Evolutionary conservation across 176 grass and related monocot species (phyloP).

Genomic region (Carex myosuroides): DNA sequence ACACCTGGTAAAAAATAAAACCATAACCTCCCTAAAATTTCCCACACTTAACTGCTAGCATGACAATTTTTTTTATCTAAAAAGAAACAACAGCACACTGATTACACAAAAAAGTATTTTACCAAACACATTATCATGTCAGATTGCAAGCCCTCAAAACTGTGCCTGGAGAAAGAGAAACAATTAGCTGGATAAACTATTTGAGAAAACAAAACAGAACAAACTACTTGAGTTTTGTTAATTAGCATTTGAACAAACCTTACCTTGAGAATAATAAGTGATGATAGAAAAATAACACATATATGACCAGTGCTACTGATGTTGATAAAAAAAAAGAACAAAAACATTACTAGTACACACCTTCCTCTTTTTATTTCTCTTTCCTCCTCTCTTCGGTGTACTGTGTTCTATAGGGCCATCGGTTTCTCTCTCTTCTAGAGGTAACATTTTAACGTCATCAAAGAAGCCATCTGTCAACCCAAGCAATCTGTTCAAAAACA

Average conservation of each 20-base stretch:
- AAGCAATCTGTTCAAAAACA: slow-evolving; percentile 34
- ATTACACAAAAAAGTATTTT: neutral
- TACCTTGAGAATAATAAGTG: neutral
- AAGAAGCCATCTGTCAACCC: slow-evolving; percentile 34
- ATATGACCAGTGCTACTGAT: neutral
- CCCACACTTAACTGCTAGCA: neutral
- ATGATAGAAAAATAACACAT: neutral
- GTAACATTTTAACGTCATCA: slow-evolving; percentile 44
- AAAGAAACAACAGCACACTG: slow-evolving; percentile 5
- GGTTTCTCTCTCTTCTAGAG: slow-evolving; percentile 32
- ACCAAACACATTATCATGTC: neutral
- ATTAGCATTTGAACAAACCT: neutral
- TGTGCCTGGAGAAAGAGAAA: neutral
- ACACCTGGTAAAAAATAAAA: neutral
- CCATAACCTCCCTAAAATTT: neutral
- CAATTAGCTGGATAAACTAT: too few species aligned
- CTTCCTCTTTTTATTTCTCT: slow-evolving; percentile 32
- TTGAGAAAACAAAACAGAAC: neutral
- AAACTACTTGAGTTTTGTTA: too few species aligned
- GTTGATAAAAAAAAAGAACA: neutral
- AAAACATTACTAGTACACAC: slow-evolving; percentile 3
- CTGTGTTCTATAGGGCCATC: neutral
- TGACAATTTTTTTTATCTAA: neutral
- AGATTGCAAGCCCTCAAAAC: neutral
- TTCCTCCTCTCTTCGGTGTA: neutral